Evolutionary conservation across 495 filamentous ascomycete species (phyloP), one percentile per base, ranked within the genome.

Genomic region (Jackrogersella minutella): DNA sequence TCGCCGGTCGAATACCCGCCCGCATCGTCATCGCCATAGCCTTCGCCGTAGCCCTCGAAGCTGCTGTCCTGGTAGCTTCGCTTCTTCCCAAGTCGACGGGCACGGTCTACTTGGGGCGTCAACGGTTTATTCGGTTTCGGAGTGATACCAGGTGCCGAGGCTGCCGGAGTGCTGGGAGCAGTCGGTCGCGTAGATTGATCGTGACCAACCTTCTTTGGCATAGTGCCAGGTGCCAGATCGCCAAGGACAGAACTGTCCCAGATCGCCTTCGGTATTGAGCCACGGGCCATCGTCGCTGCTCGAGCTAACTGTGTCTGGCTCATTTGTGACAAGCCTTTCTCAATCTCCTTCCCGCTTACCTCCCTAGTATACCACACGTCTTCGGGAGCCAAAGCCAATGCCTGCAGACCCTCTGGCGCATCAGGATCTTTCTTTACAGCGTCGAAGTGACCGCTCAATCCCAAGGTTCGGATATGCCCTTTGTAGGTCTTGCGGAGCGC

Each of bases 401-500:
- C 77, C 16, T 76, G 49, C 22, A 86, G 67, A 37, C 76, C 67
- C 31, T 79, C 74, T 0, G 64, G 72, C 0, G 66, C 72, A 6
- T 78, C 70, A 11, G 64, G 58, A 9, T 84, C 80, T 37, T 80
- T 74, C 73, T 82, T 84, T 24, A 77, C 76, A 1, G 78, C 78
- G 58, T 86, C 83, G 62, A 84, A 86, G 28, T 81, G 76, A 26
- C 84, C 84, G 60, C 77, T 77, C 1, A 86, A 71, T 55, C 80
- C 80, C n/a, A 85, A 73, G 53, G 77, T 80, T 74, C 83, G 84
- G 64, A 86, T 83, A 37, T 85, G 78, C 10, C 81, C 82, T 75
- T 86, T 86, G 73, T 86, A 86, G 5, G 84, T 85, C 71, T 86
- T 86, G 6, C 84, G 78, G 33, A 86, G 76, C 58, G 80, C 79